A percentile compares a stretch with the other conserved stretches of the same genome.
Conservation (phyloP, 2,329 filamentous ascomycete species). For the Rugonectria rugulosa region DNA sequence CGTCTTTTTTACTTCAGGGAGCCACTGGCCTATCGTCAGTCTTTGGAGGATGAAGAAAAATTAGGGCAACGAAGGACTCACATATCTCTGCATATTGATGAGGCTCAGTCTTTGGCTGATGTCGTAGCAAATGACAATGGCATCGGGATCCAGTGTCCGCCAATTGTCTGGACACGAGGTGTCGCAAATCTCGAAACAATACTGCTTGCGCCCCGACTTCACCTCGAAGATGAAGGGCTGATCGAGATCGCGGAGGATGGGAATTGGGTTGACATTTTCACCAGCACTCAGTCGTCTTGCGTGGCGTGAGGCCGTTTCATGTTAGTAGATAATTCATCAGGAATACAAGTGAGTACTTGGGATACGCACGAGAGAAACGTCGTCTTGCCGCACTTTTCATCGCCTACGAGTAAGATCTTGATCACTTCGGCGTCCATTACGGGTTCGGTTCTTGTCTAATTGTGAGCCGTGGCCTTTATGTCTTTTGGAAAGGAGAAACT, state of each 20-base stretch:
- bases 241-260: constrained; percentile 63
- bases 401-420: constrained; percentile 65
- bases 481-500: not conserved
- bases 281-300: constrained; percentile 60
- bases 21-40: constrained; percentile 56
- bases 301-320: constrained; percentile 14
- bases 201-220: constrained; percentile 47
- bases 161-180: constrained; percentile 66
- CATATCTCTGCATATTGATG: constrained; percentile 64
- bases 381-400: constrained; percentile 66
- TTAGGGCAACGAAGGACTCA: too few species aligned
- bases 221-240: constrained; percentile 69
- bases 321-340: constrained; percentile 11
- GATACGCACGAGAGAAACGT: constrained; percentile 66
- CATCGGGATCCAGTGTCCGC: constrained; percentile 64
- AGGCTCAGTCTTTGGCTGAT: constrained; percentile 66
- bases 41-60: not conserved
- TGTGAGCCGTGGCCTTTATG: not conserved
- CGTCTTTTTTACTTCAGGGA: constrained; percentile 58
- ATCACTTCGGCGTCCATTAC: constrained; percentile 57
- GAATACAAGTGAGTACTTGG: constrained; percentile 10
- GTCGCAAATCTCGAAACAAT: constrained; percentile 67
- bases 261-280: constrained; percentile 51
- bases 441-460: not conserved
- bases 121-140: constrained; percentile 68